Evolutionary conservation across 2,329 filamentous ascomycete genomes (phyloP), one percentile per base, ranked within the genome.

Genomic region (Juglanconis sp.): DNA sequence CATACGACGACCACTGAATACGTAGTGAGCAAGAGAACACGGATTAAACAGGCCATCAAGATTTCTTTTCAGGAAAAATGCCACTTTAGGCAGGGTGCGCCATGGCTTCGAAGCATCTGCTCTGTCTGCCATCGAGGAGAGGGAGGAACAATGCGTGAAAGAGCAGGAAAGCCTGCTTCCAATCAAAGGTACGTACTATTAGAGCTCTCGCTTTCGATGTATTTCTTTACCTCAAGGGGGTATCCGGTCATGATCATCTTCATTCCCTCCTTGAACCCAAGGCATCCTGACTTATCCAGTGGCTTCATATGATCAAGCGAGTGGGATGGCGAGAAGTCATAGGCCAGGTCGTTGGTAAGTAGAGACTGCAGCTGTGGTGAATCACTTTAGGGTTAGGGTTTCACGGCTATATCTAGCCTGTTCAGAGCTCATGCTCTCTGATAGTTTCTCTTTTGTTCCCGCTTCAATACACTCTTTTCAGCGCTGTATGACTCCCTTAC

Each of bases 111-210:
- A 24, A 24, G 17, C 17, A 24, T 24, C 17, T 24, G 17, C 17
- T 24, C 17, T 24, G 17, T 24, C 17, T 24, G 17, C 17, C 17
- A 24, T 24, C 17, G 17, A 24, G 17, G 17, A 24, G 17, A 24
- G 17, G 17, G 17, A 24, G 17, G 17, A 24, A 24, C 17, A 24
- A 24, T 24, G 17, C 17, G 17, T 24, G 7, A 3, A 10, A n/a
- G n/a, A 11, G n/a, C 13, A 36, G 50, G 15, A 24, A 52, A 32
- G n/a, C n/a, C n/a, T n/a, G n/a, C n/a, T n/a, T n/a, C n/a, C n/a
- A n/a, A n/a, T n/a, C n/a, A n/a, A n/a, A n/a, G n/a, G n/a, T 34
- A 38, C 49, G 35, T 52, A 40, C 49, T 52, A n/a, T 52, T 52
- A 13, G 49, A 24, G 15, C 34, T 52, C 17, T 38, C 49, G 32